A percentile compares a stretch with the other conserved stretches of the same genome.
phyloP scores from a whole-genome alignment of 768 basidiomycete genomes.

The Mycena belliarum region DNA sequence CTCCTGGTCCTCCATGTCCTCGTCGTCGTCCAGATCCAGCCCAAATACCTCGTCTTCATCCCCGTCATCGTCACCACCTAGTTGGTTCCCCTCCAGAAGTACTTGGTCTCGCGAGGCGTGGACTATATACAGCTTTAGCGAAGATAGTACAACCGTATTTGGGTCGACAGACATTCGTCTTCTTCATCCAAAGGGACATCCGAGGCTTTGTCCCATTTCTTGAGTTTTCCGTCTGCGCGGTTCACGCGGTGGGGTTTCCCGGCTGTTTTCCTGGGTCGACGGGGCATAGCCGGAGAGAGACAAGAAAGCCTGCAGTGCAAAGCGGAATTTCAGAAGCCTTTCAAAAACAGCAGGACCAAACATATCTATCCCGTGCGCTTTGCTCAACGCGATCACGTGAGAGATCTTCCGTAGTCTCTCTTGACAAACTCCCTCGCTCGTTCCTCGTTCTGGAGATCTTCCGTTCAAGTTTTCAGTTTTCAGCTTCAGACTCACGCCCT shows the following conservation, averaged over 20 bases:
- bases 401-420: no score
- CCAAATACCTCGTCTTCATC: constrained; percentile 35
- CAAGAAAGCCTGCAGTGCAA: no score
- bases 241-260: constrained; percentile 50
- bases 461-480: no score
- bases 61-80: constrained; percentile 39
- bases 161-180: constrained; percentile 73
- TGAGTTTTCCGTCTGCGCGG: constrained; percentile 52
- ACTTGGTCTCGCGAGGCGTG: constrained; percentile 77
- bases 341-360: not conserved
- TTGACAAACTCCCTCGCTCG: no score
- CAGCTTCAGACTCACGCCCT: no score
- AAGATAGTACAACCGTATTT: not conserved
- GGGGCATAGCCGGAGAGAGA: no score
- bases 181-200: constrained; percentile 80
- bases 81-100: constrained; percentile 63
- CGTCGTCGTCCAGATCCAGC: constrained; percentile 31
- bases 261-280: constrained; percentile 41
- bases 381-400: not conserved
- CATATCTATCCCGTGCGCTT: not conserved
- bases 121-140: constrained; percentile 43
- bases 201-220: constrained; percentile 64
- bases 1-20: constrained; percentile 31
- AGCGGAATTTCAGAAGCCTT: not conserved
- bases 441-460: no score